phyloP scores from a whole-genome alignment of 2,329 filamentous ascomycete genomes.

The Xylariaceae sp. region DNA sequence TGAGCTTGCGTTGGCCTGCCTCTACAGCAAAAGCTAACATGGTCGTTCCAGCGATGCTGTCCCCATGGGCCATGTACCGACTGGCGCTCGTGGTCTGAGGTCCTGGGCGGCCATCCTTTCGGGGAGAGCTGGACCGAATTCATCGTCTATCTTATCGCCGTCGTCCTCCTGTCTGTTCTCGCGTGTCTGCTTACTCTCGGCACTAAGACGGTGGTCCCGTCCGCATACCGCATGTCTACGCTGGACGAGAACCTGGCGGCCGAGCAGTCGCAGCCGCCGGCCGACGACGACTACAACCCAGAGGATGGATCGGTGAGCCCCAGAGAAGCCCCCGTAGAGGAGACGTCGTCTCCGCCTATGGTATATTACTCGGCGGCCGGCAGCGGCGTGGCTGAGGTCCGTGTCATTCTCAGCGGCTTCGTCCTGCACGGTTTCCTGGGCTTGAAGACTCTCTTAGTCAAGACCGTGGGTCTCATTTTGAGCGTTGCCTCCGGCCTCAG shows the following conservation, averaged over 20 bases:
- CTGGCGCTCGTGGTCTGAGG: conserved; percentile 49
- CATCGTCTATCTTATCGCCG: conserved; percentile 63
- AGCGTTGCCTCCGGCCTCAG: conserved; percentile 90
- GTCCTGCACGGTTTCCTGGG: conserved; percentile 94
- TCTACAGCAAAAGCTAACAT: conserved; percentile 7
- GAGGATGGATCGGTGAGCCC: conserved; percentile 38
- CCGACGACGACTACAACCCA: conserved; percentile 33
- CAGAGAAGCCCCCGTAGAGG: conserved; percentile 15
- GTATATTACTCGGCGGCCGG: conserved; percentile 94
- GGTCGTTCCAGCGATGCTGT: conserved; percentile 39
- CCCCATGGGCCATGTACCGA: conserved; percentile 48
- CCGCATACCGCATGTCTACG: conserved; percentile 76
- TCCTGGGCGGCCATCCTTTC: conserved; percentile 35
- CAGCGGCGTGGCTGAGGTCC: conserved; percentile 93
- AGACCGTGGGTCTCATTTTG: conserved; percentile 73
- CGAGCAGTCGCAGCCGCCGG: conserved; percentile 33
- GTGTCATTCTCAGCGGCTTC: conserved; percentile 96
- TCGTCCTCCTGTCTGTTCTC: conserved; percentile 59
- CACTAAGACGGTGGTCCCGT: conserved; percentile 92
- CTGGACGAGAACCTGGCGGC: conserved; percentile 89
- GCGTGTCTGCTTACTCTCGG: conserved; percentile 76
- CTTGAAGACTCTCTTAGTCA: conserved; percentile 76
- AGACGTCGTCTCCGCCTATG: conserved; percentile 55
- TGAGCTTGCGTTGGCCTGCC: not conserved
- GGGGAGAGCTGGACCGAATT: conserved; percentile 65